Evolutionary conservation across 148 eudicot species (phyloP).

Genomic region (Vaccinium macrocarpon): DNA sequence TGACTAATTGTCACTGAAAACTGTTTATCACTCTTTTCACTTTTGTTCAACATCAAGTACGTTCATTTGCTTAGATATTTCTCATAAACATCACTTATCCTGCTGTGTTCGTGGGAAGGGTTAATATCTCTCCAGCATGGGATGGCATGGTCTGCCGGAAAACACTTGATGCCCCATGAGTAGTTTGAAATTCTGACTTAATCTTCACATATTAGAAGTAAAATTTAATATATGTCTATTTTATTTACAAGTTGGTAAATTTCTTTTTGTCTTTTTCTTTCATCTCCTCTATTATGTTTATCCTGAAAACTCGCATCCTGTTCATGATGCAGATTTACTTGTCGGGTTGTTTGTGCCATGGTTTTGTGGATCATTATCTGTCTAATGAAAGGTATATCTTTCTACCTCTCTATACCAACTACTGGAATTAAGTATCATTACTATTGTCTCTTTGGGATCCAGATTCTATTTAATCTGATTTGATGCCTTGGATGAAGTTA

Average conservation of each 20-base stretch:
- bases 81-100: background rate
- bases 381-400: conserved; percentile 66
- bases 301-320: background rate
- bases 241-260: conserved; percentile 18
- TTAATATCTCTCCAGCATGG: background rate
- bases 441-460: background rate
- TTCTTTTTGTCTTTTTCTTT: conserved; percentile 1
- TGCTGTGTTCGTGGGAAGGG: background rate
- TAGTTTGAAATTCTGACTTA: background rate
- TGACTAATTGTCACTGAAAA: background rate
- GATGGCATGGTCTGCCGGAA: background rate
- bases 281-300: background rate
- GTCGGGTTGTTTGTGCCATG: conserved; percentile 80
- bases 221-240: background rate
- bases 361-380: conserved; percentile 88
- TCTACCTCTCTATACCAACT: conserved; percentile 19
- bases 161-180: background rate
- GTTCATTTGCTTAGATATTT: background rate
- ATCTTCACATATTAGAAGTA: background rate
- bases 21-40: background rate
- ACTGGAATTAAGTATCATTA: background rate
- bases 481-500: background rate
- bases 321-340: conserved; percentile 57
- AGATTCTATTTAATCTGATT: background rate
- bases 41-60: background rate